A percentile compares a stretch with the other conserved stretches of the same genome.
Evolutionary conservation across 257 asterid genomes (phyloP).

Genomic region (Solanum gracilifrons): DNA sequence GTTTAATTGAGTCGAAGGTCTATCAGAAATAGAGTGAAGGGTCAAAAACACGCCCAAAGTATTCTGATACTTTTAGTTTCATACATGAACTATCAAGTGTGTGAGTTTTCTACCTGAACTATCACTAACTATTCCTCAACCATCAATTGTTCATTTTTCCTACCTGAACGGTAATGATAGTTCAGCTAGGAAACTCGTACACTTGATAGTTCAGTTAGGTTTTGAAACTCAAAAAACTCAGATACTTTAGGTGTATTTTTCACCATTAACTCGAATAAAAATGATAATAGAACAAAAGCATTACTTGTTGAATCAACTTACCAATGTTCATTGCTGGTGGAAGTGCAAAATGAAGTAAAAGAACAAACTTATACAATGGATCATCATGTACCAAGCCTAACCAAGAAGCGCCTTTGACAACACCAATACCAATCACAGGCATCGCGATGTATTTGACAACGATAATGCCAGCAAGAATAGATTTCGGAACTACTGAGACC

Average conservation of each 20-base stretch:
- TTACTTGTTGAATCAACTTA: background rate
- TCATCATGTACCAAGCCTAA: constrained; percentile 43
- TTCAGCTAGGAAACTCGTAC: background rate
- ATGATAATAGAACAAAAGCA: background rate
- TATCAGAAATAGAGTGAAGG: background rate
- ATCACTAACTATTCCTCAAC: background rate
- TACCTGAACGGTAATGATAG: background rate
- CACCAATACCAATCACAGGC: constrained; percentile 58
- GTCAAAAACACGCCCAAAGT: background rate
- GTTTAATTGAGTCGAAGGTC: background rate
- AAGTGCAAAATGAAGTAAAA: constrained; percentile 64
- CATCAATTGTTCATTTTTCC: background rate
- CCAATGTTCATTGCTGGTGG: constrained; percentile 97
- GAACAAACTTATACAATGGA: constrained; percentile 61
- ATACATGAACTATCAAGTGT: background rate
- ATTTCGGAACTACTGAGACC: constrained; percentile 40
- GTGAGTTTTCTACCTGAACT: background rate
- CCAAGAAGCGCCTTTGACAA: constrained; percentile 47
- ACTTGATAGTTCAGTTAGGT: background rate
- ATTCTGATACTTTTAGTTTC: background rate
- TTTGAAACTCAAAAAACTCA: background rate
- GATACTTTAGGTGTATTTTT: background rate
- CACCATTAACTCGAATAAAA: background rate
- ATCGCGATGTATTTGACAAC: constrained; percentile 45
- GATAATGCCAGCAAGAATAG: constrained; percentile 45